Conservation (phyloP, 345 rosid genomes). For the Psidium friedrichsthalianum region DNA sequence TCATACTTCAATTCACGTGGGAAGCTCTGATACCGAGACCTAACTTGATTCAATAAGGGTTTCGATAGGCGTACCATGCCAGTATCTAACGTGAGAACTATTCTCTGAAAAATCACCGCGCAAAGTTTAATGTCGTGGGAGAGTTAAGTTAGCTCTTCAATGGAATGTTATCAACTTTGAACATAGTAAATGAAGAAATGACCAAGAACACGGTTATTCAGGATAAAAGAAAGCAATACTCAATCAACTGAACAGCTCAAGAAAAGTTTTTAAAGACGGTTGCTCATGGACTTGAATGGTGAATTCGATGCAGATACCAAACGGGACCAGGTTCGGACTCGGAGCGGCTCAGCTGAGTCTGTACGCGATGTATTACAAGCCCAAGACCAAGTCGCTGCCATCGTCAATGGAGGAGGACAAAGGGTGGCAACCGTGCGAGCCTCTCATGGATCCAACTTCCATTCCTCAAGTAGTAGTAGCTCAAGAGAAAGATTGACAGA, state of each 20-base stretch:
- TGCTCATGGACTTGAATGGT: not conserved
- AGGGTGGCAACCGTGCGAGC: not conserved
- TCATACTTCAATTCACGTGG: not conserved
- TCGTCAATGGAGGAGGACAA: not conserved
- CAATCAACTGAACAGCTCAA: not conserved
- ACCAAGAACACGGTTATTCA: not conserved
- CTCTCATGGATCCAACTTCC: constrained; percentile 3
- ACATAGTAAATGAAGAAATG: not conserved
- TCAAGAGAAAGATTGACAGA: not conserved
- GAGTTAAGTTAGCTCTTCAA: not conserved
- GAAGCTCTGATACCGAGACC: not conserved
- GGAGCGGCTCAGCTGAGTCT: constrained; percentile 33
- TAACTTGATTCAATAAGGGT: not conserved
- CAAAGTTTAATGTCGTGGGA: not conserved
- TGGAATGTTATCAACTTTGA: not conserved
- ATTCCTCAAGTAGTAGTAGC: not conserved
- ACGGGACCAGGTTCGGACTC: constrained; percentile 39
- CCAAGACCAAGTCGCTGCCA: not conserved
- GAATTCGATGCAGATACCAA: constrained; percentile 27
- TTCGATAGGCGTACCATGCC: not conserved
- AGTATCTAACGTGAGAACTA: not conserved
- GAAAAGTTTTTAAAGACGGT: not conserved
- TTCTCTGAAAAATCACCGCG: not conserved
- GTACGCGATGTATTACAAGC: constrained; percentile 32
- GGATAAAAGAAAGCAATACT: not conserved